Percentiles rank a stretch among this genome's conserved stretches.
These are phyloP conservation scores for Verticillium tricorpus DNA, from an alignment of 2,329 filamentous ascomycete species.

Conservation along the genomic window DNA sequence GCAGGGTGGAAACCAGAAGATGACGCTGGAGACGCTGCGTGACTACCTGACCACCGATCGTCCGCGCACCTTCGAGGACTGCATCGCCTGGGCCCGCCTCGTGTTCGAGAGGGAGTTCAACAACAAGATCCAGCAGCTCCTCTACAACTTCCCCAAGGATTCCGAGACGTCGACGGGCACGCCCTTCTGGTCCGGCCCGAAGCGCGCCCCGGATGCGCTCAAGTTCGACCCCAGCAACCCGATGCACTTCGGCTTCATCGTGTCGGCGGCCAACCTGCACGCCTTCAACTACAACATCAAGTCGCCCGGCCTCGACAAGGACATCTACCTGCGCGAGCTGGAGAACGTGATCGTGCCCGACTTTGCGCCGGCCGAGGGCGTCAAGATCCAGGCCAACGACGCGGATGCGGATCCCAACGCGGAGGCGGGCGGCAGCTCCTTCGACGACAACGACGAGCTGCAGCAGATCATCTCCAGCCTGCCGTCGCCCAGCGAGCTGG, in stretches of 20 bases:
- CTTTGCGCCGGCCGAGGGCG: constrained; percentile 81
- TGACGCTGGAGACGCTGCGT: constrained; percentile 82
- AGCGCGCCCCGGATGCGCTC: constrained; percentile 88
- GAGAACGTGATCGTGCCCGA: constrained; percentile 95
- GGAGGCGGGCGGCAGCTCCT: constrained; percentile 40
- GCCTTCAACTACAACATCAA: constrained; percentile 98
- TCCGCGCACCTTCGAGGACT: constrained; percentile 89
- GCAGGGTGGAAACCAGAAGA: constrained; percentile 92
- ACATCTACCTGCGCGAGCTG: constrained; percentile 73
- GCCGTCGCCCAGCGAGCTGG: constrained; percentile 73
- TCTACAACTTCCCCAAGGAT: constrained; percentile 97
- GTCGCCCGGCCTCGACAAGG: constrained; percentile 65
- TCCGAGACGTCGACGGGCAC: constrained; percentile 82
- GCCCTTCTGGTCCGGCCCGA: constrained; percentile 96
- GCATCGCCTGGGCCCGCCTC: constrained; percentile 88
- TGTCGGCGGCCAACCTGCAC: constrained; percentile 85
- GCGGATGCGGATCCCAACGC: constrained; percentile 92
- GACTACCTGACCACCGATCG: constrained; percentile 91
- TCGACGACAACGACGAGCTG: constrained; percentile 73
- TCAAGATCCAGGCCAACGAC: constrained; percentile 96
- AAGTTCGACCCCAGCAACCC: constrained; percentile 82
- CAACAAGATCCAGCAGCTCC: constrained; percentile 90
- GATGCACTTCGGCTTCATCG: constrained; percentile 83
- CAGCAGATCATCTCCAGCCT: constrained; percentile 67
- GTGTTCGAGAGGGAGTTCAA: constrained; percentile 97